Percentiles rank a stretch among this genome's conserved stretches.
Evolutionary conservation across 257 asterid genomes (phyloP).

Genomic region (Solanum verrucosum): DNA sequence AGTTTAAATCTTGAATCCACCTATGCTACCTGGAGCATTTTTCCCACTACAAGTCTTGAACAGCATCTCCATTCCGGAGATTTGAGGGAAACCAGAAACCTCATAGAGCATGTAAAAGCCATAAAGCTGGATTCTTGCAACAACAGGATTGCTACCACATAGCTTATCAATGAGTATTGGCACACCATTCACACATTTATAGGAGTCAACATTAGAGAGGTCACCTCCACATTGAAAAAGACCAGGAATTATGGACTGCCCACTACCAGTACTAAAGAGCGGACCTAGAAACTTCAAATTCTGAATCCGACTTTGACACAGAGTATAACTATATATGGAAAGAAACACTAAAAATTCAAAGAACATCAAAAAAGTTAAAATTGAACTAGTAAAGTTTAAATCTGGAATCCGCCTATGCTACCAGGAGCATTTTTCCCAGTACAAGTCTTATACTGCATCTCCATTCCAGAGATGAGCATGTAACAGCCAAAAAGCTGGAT

Average conservation of each 20-base stretch:
- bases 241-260: slow-evolving; percentile 48
- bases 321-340: not conserved
- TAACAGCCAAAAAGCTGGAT: slow-evolving; percentile 76
- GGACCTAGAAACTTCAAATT: not conserved
- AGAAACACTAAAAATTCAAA: not conserved
- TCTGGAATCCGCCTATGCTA: not conserved
- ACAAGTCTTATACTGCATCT: slow-evolving; percentile 66
- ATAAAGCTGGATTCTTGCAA: slow-evolving; percentile 72
- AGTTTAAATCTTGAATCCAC: not conserved
- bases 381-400: not conserved
- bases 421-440: not conserved
- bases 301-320: not conserved
- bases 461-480: slow-evolving; percentile 85
- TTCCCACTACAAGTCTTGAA: slow-evolving; percentile 68
- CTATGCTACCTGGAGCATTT: slow-evolving; percentile 43
- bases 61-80: slow-evolving; percentile 84
- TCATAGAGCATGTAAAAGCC: slow-evolving; percentile 92
- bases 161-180: slow-evolving; percentile 82
- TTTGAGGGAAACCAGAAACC: slow-evolving; percentile 60
- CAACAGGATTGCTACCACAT: slow-evolving; percentile 51
- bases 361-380: not conserved
- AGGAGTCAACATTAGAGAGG: slow-evolving; percentile 67
- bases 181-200: slow-evolving; percentile 58
- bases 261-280: slow-evolving; percentile 32
- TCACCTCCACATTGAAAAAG: slow-evolving; percentile 78